Evolutionary conservation across 1,139 yeast species (phyloP).

Genomic region (Saccharomyces hybrid): DNA sequence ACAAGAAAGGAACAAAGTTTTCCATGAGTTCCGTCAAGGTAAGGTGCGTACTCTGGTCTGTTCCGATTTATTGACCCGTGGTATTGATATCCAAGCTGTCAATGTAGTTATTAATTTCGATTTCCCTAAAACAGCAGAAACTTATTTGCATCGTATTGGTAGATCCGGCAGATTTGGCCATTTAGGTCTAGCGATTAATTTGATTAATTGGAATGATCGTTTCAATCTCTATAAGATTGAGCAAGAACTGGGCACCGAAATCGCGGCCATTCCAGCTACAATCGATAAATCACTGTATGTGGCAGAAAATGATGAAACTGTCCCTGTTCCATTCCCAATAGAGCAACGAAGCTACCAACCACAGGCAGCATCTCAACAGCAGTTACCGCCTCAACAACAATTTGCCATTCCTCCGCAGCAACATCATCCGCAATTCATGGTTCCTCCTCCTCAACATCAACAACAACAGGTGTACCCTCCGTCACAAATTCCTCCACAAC

Average conservation of each 20-base stretch:
- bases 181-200: constrained; percentile 92
- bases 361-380: constrained; percentile 11
- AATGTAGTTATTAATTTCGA: constrained; percentile 96
- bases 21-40: constrained; percentile 98
- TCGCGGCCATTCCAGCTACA: constrained; percentile 87
- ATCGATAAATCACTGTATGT: constrained; percentile 87
- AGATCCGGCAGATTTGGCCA: constrained; percentile 99
- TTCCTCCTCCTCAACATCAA: constrained; percentile 1
- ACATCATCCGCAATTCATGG: constrained; percentile 15
- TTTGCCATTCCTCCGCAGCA: constrained; percentile 20
- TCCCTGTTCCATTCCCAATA: constrained; percentile 83
- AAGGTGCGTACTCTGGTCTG: constrained; percentile 95
- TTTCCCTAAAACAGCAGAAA: constrained; percentile 97
- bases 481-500: constrained; percentile 11
- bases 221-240: constrained; percentile 90
- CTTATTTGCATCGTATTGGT: constrained; percentile 96
- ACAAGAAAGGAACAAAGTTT: constrained; percentile 92
- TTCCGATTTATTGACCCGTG: constrained; percentile 93
- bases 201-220: constrained; percentile 95
- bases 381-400: constrained; percentile 14
- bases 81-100: constrained; percentile 98
- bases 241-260: constrained; percentile 95
- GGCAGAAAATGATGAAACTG: constrained; percentile 66
- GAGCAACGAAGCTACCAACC: constrained; percentile 28
- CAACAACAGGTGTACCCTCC: neutral